Evolutionary conservation across 768 basidiomycete genomes (phyloP).

Genomic region (Boletus rex-veris): DNA sequence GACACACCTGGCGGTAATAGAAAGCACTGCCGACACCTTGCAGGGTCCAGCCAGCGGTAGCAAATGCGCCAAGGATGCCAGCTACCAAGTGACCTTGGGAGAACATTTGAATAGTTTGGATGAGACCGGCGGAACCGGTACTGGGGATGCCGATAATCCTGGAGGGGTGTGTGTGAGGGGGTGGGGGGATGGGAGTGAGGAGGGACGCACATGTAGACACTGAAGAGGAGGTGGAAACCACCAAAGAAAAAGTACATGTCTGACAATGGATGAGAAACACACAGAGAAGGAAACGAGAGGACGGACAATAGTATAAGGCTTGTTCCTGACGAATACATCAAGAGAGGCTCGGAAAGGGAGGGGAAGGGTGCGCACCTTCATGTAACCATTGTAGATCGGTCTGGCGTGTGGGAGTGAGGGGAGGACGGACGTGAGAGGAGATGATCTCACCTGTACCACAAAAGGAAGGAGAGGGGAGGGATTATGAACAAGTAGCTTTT

Average conservation of each 20-base stretch:
- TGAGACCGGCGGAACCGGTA: slow-evolving; percentile 92
- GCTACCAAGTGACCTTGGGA: slow-evolving; percentile 67
- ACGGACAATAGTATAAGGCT: slow-evolving; percentile 88
- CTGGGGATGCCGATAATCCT: slow-evolving; percentile 96
- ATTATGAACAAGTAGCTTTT: slow-evolving; percentile 79
- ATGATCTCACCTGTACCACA: slow-evolving; percentile 84
- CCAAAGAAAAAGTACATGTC: slow-evolving; percentile 97
- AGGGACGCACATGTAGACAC: slow-evolving; percentile 76
- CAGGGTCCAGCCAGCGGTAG: slow-evolving; percentile 83
- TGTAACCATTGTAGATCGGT: slow-evolving; percentile 96
- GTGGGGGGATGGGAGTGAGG: not conserved
- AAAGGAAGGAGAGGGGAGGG: slow-evolving; percentile 73
- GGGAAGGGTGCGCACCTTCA: slow-evolving; percentile 62
- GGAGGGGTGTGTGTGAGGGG: slow-evolving; percentile 23
- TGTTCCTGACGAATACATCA: slow-evolving; percentile 63
- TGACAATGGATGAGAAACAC: slow-evolving; percentile 31
- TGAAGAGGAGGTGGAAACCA: slow-evolving; percentile 92
- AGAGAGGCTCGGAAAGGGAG: slow-evolving; percentile 22
- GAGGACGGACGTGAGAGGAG: slow-evolving; percentile 5
- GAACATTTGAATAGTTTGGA: slow-evolving; percentile 87
- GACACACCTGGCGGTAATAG: slow-evolving; percentile 71
- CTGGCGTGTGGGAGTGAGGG: slow-evolving; percentile 36
- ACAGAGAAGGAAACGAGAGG: slow-evolving; percentile 6
- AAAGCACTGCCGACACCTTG: slow-evolving; percentile 81
- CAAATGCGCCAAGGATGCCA: slow-evolving; percentile 74